Evolutionary conservation across 495 filamentous ascomycete genomes (phyloP).

Genomic region (Penicillium turbatum): DNA sequence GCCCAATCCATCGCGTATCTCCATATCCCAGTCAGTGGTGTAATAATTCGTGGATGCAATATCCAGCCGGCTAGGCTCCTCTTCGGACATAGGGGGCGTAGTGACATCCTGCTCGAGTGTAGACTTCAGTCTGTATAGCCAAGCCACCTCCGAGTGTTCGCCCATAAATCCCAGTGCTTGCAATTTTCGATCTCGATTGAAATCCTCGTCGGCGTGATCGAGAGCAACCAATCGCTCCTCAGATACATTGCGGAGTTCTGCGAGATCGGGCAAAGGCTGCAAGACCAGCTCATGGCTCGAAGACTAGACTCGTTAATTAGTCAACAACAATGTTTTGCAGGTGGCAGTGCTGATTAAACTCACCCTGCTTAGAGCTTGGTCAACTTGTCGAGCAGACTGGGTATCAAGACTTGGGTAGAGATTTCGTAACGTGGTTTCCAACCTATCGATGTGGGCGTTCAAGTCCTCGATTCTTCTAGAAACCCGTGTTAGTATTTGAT

Average conservation of each 20-base stretch:
- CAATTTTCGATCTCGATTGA: conserved; percentile 43
- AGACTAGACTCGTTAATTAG: not conserved
- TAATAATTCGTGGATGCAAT: conserved; percentile 45
- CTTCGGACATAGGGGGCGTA: not conserved
- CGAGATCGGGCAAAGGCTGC: conserved; percentile 34
- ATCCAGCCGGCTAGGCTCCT: conserved; percentile 16
- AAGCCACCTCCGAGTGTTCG: conserved; percentile 55
- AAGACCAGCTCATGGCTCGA: not conserved
- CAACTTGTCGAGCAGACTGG: conserved; percentile 22
- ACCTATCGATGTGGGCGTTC: conserved; percentile 23
- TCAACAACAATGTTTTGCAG: not conserved
- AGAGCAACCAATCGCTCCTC: conserved; percentile 13
- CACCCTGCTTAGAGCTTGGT: conserved; percentile 15
- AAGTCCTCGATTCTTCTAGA: conserved; percentile 19
- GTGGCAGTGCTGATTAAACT: too few species aligned
- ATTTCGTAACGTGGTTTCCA: conserved; percentile 29
- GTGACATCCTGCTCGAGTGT: conserved; percentile 16
- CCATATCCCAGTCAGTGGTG: conserved; percentile 46
- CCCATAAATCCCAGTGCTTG: conserved; percentile 54
- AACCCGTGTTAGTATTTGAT: conserved; percentile 9
- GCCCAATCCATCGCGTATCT: conserved; percentile 39
- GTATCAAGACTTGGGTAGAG: conserved; percentile 24
- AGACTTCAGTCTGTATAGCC: conserved; percentile 46
- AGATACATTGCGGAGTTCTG: conserved; percentile 5
- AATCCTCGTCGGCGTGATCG: conserved; percentile 53